phyloP scores from a whole-genome alignment of 116 monocot species.

The Posidonia oceanica region DNA sequence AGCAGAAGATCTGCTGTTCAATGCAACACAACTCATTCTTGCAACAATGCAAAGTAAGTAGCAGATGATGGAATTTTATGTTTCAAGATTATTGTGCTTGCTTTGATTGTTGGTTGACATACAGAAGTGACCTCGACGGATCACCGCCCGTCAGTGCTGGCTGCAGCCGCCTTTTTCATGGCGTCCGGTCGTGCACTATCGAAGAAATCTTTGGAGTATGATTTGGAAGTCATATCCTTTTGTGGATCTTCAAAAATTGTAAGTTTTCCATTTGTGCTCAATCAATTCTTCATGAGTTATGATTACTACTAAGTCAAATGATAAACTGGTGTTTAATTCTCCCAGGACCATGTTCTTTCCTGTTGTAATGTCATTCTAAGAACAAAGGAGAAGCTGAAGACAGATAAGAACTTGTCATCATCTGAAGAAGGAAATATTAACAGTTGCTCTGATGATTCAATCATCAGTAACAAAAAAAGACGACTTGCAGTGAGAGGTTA shows the following conservation, averaged over 20 bases:
- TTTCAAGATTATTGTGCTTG: neutral
- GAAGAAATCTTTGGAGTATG: conserved; percentile 5
- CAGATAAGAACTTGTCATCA: neutral
- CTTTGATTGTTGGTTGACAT: conserved; percentile 1
- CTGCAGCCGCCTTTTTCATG: conserved; percentile 44
- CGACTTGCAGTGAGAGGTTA: neutral
- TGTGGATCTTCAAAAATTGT: too few relatives aligned
- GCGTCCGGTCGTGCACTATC: conserved; percentile 23
- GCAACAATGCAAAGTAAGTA: conserved; percentile 38
- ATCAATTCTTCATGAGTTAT: neutral
- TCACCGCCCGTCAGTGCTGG: conserved; percentile 43
- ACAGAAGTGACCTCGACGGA: conserved; percentile 46
- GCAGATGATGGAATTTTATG: neutral
- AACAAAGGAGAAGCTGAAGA: neutral
- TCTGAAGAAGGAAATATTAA: neutral
- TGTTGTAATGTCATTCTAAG: neutral
- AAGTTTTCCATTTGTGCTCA: too few relatives aligned
- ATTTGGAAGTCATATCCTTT: neutral
- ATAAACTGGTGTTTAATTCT: neutral
- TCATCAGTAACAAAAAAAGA: neutral
- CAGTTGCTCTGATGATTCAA: neutral
- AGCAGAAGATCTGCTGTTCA: neutral
- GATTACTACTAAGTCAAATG: neutral
- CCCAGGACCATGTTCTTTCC: neutral
- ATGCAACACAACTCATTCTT: conserved; percentile 34